Conservation (phyloP, 306 rosid genomes). For the Fragaria iinumae region DNA sequence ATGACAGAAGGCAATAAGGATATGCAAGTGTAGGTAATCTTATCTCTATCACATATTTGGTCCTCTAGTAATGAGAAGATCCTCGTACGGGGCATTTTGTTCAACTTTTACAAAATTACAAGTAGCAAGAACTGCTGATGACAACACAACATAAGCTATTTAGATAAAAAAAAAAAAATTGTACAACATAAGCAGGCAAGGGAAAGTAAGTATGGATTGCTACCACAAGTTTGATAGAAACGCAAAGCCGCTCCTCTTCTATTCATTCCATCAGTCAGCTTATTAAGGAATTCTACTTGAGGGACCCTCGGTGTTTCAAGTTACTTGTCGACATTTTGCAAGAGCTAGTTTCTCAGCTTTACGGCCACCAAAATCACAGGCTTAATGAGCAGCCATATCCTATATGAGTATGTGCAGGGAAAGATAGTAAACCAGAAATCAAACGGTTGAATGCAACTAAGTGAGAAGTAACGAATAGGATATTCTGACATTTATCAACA, state of each 20-base stretch:
- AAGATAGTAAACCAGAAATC: not conserved
- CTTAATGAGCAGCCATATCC: constrained; percentile 99
- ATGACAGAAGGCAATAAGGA: not conserved
- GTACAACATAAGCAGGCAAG: not conserved
- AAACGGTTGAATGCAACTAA: not conserved
- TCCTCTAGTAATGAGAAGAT: constrained; percentile 69
- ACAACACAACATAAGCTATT: not conserved
- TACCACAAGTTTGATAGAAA: constrained; percentile 85
- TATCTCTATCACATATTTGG: constrained; percentile 43
- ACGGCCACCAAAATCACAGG: constrained; percentile 96
- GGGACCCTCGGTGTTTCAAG: constrained; percentile 63
- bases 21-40: not conserved
- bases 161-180: not conserved
- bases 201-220: not conserved
- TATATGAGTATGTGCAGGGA: constrained; percentile 26
- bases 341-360: constrained; percentile 83
- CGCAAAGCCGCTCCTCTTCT: constrained; percentile 46
- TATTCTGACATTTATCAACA: not conserved
- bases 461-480: not conserved
- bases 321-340: constrained; percentile 77
- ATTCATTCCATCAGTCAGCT: constrained; percentile 30
- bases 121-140: constrained; percentile 58
- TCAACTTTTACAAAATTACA: constrained; percentile 53
- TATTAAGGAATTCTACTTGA: constrained; percentile 58
- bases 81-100: constrained; percentile 57